These are phyloP conservation scores for Leccinum angustisporum DNA, from an alignment of 1,284 basidiomycete genomes.

Conservation along the genomic window DNA sequence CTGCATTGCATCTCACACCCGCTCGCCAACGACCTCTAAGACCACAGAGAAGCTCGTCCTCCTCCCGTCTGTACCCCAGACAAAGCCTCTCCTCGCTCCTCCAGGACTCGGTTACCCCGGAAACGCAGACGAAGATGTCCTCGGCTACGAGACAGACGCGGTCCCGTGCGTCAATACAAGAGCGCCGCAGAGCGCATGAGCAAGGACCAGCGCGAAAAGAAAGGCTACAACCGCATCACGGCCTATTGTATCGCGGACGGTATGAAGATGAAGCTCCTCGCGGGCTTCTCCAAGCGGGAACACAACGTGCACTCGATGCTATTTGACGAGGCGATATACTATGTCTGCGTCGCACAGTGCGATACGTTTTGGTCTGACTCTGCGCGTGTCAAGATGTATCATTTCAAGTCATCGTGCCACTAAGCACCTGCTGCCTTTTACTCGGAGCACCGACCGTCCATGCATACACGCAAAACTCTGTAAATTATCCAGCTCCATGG, in stretches of 20 bases:
- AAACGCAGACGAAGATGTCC: conserved; percentile 47
- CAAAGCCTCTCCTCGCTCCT: conserved; percentile 66
- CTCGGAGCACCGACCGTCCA: background rate
- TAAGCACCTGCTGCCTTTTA: background rate
- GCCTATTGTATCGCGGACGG: conserved; percentile 87
- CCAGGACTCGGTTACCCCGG: conserved; percentile 24
- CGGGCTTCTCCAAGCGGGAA: conserved; percentile 87
- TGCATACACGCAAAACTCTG: background rate
- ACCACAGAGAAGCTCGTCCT: conserved; percentile 90
- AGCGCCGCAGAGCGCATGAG: conserved; percentile 80
- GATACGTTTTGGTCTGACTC: conserved; percentile 3
- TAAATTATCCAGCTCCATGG: background rate
- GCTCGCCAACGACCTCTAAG: conserved; percentile 63
- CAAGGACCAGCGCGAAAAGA: conserved; percentile 72
- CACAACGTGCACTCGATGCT: conserved; percentile 89
- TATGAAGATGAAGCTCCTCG: conserved; percentile 78
- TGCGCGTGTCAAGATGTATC: conserved; percentile 69
- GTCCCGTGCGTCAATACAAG: conserved; percentile 65
- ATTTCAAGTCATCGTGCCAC: conserved; percentile 45
- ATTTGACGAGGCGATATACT: conserved; percentile 94
- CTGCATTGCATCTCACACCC: too few relatives aligned
- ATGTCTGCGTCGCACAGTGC: background rate
- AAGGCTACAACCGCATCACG: conserved; percentile 76
- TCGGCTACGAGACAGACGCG: conserved; percentile 65
- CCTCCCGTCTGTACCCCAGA: conserved; percentile 89